These are phyloP conservation scores for Malbranchea zuffiana DNA, from an alignment of 2,329 filamentous ascomycete genomes.

Conservation along the genomic window DNA sequence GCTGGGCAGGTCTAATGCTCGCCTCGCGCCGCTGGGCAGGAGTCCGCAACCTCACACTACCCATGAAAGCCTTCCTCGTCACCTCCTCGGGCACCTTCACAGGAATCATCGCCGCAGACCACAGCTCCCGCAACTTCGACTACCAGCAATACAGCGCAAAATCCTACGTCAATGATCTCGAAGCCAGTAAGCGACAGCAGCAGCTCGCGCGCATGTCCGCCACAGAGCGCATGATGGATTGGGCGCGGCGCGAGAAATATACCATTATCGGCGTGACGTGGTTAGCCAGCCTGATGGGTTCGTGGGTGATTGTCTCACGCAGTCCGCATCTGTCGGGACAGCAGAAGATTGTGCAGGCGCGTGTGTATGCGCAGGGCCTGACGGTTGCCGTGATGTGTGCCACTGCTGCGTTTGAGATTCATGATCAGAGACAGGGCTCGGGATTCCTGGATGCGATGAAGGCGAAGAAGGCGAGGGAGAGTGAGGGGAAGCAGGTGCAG, in stretches of 20 bases:
- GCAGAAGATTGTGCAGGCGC: slow-evolving; percentile 88
- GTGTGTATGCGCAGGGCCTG: slow-evolving; percentile 85
- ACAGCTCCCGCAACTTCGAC: slow-evolving; percentile 61
- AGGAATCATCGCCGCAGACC: slow-evolving; percentile 79
- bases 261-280: slow-evolving; percentile 72
- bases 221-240: slow-evolving; percentile 55
- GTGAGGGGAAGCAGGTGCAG: slow-evolving; percentile 70
- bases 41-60: slow-evolving; percentile 72
- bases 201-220: slow-evolving; percentile 46
- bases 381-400: slow-evolving; percentile 76
- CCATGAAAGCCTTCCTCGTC: slow-evolving; percentile 83
- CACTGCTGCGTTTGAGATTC: slow-evolving; percentile 69
- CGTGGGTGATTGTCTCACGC: slow-evolving; percentile 64
- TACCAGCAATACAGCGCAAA: slow-evolving; percentile 55
- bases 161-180: slow-evolving; percentile 53
- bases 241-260: slow-evolving; percentile 73
- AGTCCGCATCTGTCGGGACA: slow-evolving; percentile 61
- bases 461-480: slow-evolving; percentile 62
- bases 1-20: slow-evolving; percentile 54
- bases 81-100: slow-evolving; percentile 72
- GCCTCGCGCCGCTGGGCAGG: slow-evolving; percentile 62
- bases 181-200: slow-evolving; percentile 46
- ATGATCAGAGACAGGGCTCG: slow-evolving; percentile 63
- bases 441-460: slow-evolving; percentile 27
- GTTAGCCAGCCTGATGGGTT: slow-evolving; percentile 66